Evolutionary conservation across 345 rosid genomes (phyloP), one percentile per base, ranked within the genome.

Genomic region (Bretschneidera sinensis): DNA sequence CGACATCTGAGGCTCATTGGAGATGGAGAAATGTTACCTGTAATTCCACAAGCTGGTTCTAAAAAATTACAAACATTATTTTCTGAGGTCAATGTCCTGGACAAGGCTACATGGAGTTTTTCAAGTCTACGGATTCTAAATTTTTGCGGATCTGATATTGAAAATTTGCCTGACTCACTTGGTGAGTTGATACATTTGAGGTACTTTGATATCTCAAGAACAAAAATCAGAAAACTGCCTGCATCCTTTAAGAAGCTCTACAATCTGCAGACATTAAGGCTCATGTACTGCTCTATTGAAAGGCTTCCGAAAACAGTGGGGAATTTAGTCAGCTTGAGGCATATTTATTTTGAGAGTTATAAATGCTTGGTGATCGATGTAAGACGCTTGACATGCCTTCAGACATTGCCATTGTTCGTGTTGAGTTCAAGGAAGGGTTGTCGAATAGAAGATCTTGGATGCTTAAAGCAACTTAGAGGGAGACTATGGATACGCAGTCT

Each of bases 151-250:
- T 5, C 55, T 50, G 0, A 13, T 4, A 17, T 51, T 9, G 1
- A 0, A 0, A 21, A 24, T 17, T 28, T 68, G 33, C 48, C 77
- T 1, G 17, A 20, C 0, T 64, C 73, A 8, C 64, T 74, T 28
- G 51, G 60, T 0, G 24, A 34, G 21, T 6, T 64, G 50, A 64
- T 51, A 43, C 70, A 57, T 39, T 64, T 74, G 55, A 63, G 69
- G 22, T 73, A 53, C 45, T 33, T 73, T 48, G 59, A 67, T 21
- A 31, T 73, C 18, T 64, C 77, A 10, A 2, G 7, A 3, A 59
- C 66, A 33, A 0, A 0, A 0, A 55, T 60, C 13, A 2, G 10
- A 17, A 43, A 2, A 6, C 28, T 74, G 0, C 67, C 70, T 0
- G 24, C 20, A 9, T 68, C 55, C 21, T 22, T 59, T 21, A 54